A percentile compares a stretch with the other conserved stretches of the same genome.
These are phyloP conservation scores for Stentor coeruleus DNA, from an alignment of 73 alveolate genomes.

Conservation along the genomic window DNA sequence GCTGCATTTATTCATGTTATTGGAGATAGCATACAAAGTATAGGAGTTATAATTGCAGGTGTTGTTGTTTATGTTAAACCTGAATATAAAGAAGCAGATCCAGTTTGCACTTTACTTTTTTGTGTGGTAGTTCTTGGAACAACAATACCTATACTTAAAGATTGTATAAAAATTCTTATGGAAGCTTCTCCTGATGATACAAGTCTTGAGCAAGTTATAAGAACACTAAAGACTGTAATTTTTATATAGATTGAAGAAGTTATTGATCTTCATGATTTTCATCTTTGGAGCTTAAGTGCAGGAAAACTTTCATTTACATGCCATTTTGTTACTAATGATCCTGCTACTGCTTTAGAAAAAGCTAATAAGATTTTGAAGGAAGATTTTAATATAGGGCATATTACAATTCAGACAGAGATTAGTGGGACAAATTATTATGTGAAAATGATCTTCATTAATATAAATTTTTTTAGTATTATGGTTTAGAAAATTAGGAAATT, in stretches of 20 bases:
- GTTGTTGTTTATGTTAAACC: conserved; percentile 52
- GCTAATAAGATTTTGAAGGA: conserved; percentile 73
- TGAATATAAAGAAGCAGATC: conserved; percentile 64
- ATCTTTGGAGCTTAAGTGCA: conserved; percentile 84
- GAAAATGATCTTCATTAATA: not conserved
- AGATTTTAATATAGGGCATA: conserved; percentile 60
- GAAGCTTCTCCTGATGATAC: conserved; percentile 83
- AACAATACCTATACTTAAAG: conserved; percentile 81
- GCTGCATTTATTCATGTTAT: conserved; percentile 88
- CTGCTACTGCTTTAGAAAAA: conserved; percentile 45
- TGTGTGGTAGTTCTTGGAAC: conserved; percentile 63
- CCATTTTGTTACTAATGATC: conserved; percentile 50
- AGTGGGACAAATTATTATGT: conserved; percentile 7
- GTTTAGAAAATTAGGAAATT: too few species aligned
- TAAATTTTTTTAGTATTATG: too few species aligned
- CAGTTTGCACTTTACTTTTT: conserved; percentile 87
- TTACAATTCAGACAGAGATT: conserved; percentile 77
- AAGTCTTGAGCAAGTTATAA: conserved; percentile 28
- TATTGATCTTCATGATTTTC: conserved; percentile 85
- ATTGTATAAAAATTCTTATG: conserved; percentile 86
- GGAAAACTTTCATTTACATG: conserved; percentile 76
- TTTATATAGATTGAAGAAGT: conserved; percentile 36
- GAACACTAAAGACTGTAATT: too few species aligned
- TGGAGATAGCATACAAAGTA: conserved; percentile 83
- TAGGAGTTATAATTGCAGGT: conserved; percentile 93